Evolutionary conservation across 108 stramenopile species (phyloP), one percentile per base, ranked within the genome.

Genomic region (Fragilaria radians): DNA sequence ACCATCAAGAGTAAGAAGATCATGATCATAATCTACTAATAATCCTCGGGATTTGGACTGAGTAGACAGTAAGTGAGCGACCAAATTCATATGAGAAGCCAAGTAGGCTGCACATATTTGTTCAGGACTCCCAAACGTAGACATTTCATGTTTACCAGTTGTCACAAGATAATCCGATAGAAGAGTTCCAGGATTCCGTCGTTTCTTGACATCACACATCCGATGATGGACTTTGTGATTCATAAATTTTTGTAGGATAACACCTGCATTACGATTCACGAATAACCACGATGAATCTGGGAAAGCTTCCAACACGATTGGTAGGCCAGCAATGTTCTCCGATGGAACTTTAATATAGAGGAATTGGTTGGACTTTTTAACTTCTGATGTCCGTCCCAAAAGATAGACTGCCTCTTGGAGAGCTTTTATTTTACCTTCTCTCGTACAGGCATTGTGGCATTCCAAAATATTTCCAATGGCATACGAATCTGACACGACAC

Each of bases 261-360:
- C 4, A 1, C 23, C 84, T 1, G 95, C 85, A 48, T 98, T 80
- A 5, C 97, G 76, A 68, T 86, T 95, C 22, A 95, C 63, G 66
- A 92, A 98, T 4, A 87, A 73, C 94, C 94, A 98, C 1, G 94
- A 91, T 2, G 65, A 62, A 3, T 72, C 57, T 0, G 96, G 95
- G 42, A 96, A 85, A 25, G 94, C 95, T 28, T 72, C 45, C 49
- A 61, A 59, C 60, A 94, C 67, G 2, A 48, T 22, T 5, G 73
- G 76, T 18, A 94, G 74, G 34, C 50, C 31, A 60, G 77, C 59
- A 4, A 82, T 72, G 0, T 77, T 78, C 42, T 81, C 62, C 21
- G 88, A 85, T 61, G 88, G 89, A 22, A 98, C 83, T 74, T 97
- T 98, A 73, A 94, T 91, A 78, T 96, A 98, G 48, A 90, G 59